These are phyloP conservation scores for Neurospora africana DNA, from an alignment of 495 filamentous ascomycete species.

Conservation along the genomic window DNA sequence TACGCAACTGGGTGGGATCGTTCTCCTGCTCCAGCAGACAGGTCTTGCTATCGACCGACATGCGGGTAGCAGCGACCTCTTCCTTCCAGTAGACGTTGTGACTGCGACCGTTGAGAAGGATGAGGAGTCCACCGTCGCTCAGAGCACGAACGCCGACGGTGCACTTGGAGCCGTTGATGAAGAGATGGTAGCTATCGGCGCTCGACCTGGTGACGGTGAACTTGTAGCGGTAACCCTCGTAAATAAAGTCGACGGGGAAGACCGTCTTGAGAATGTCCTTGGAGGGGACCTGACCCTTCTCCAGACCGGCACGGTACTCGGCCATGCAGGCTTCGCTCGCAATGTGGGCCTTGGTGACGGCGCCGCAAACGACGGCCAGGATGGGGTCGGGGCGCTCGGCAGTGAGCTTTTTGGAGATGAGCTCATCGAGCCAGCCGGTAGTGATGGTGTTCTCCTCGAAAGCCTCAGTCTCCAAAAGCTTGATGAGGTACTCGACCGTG, in stretches of 20 bases:
- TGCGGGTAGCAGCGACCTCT: conserved; percentile 85
- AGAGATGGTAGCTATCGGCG: conserved; percentile 90
- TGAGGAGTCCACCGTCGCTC: conserved; percentile 87
- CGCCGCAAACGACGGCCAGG: conserved; percentile 85
- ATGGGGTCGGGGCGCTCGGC: conserved; percentile 90
- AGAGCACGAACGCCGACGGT: conserved; percentile 86
- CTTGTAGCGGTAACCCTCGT: conserved; percentile 91
- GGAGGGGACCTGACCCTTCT: conserved; percentile 92
- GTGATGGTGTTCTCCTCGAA: conserved; percentile 99
- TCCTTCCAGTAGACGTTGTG: conserved; percentile 99
- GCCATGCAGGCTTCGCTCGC: conserved; percentile 78
- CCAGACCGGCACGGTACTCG: conserved; percentile 80
- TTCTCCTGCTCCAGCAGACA: conserved; percentile 98
- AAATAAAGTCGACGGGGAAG: conserved; percentile 98
- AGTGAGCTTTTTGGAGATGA: conserved; percentile 95
- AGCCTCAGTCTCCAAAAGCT: conserved; percentile 93
- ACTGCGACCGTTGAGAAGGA: conserved; percentile 78
- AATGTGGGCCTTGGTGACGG: conserved; percentile 88
- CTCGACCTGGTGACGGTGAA: conserved; percentile 95
- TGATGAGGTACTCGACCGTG: conserved; percentile 98
- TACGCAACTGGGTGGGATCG: conserved; percentile 92
- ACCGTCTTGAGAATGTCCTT: conserved; percentile 97
- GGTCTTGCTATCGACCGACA: conserved; percentile 96
- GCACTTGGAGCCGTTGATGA: conserved; percentile 98
- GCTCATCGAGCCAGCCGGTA: conserved; percentile 96